Evolutionary conservation across 129 eudicot genomes (phyloP), one percentile per base, ranked within the genome.

Genomic region (Lactuca saligna): DNA sequence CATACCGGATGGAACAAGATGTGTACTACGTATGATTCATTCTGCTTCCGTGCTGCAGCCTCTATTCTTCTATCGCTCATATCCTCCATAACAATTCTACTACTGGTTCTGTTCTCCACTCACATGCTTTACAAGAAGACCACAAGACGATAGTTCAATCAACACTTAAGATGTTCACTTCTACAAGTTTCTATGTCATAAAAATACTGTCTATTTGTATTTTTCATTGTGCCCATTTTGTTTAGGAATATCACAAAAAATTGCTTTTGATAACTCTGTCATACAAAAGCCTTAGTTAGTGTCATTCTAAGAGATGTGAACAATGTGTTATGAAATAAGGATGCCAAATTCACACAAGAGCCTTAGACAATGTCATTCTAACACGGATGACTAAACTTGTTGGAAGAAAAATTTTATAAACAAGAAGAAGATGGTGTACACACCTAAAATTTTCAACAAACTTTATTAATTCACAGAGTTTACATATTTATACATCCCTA

Each of bases 11-110:
- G 94, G 90, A 9, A 0, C 25, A 75, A 87, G 78, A 46, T 91
- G 3, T 91, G 97, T 75, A 64, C 70, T 54, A 7, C 32, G 6
- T 87, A 76, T 32, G 85, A 75, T 68, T 57, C 74, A 25, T 91
- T 81, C 61, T 91, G 97, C 78, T 77, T 58, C 25, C 90, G 83
- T 75, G 4, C 82, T 6, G 90, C 72, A 17, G 72, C 39, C 63
- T 82, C 96, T 0, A 4, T 85, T 11, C 72, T 59, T 6, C 49
- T 80, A 20, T 63, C 82, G 11, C 75, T 78, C 68, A 17, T 81
- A 12, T 83, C 85, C 8, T 60, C 88, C 41, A 49, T 80, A 46
- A 67, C 83, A 29, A 90, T 91, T 17, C 66, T 80, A 3, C 46
- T 83, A 64, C 92, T 91, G 1, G 63, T 88, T 71, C 58, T 82